These are phyloP conservation scores for Phytophthora ramorum DNA, from an alignment of 352 stramenopile species.

Conservation along the genomic window DNA sequence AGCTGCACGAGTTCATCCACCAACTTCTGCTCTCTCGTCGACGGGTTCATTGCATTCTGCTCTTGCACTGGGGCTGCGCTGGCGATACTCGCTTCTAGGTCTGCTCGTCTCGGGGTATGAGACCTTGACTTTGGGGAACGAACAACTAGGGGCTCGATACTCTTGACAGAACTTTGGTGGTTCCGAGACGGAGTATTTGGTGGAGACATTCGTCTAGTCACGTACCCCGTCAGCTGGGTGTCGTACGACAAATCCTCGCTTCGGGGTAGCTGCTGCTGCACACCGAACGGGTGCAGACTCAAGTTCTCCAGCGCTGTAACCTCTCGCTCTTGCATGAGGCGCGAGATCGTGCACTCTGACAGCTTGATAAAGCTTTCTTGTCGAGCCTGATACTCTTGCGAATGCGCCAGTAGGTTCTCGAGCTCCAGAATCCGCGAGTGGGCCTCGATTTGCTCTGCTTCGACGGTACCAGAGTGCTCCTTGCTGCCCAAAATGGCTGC, in stretches of 20 bases:
- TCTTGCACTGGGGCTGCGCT: slow-evolving; percentile 6
- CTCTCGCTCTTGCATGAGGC: slow-evolving; percentile 64
- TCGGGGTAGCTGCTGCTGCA: slow-evolving; percentile 9
- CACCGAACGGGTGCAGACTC: slow-evolving; percentile 41
- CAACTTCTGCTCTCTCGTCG: slow-evolving; percentile 39
- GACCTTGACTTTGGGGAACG: slow-evolving; percentile 16
- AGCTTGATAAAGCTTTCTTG: slow-evolving; percentile 75
- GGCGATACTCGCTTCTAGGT: slow-evolving; percentile 24
- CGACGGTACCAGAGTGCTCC: slow-evolving; percentile 46
- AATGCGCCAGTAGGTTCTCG: slow-evolving; percentile 60
- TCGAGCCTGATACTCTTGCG: slow-evolving; percentile 61
- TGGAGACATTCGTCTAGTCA: slow-evolving; percentile 3
- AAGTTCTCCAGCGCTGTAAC: slow-evolving; percentile 53
- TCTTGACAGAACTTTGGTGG: neutral
- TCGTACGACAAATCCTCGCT: slow-evolving; percentile 23
- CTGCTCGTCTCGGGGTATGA: slow-evolving; percentile 16
- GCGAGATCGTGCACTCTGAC: slow-evolving; percentile 66
- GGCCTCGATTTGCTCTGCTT: slow-evolving; percentile 64
- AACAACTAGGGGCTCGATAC: slow-evolving; percentile 6
- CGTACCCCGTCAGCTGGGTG: slow-evolving; percentile 1
- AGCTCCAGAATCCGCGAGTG: slow-evolving; percentile 64
- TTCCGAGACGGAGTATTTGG: slow-evolving; percentile 11
- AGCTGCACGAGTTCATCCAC: slow-evolving; percentile 41
- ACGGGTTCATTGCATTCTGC: slow-evolving; percentile 2
- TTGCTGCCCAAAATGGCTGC: slow-evolving; percentile 61